A percentile compares a stretch with the other conserved stretches of the same genome.
These are phyloP conservation scores for Gossypium anomalum DNA, from an alignment of 345 rosid genomes.

Conservation along the genomic window DNA sequence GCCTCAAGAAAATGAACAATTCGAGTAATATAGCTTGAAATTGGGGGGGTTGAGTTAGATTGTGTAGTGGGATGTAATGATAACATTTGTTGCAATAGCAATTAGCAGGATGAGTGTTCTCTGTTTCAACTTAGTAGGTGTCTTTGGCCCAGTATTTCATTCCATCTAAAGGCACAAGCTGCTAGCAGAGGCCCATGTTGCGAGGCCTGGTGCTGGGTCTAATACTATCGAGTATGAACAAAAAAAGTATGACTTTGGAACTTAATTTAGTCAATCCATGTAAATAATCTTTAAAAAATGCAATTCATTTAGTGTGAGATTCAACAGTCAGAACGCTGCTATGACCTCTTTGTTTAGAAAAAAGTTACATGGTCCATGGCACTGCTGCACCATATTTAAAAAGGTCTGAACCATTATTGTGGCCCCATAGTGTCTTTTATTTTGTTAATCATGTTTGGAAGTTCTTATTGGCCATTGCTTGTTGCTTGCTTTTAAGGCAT, in stretches of 20 bases:
- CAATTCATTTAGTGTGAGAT: neutral
- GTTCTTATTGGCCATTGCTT: neutral
- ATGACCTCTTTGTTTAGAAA: neutral
- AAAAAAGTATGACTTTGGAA: neutral
- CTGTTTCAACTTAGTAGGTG: neutral
- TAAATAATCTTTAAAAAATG: no score
- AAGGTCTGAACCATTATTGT: neutral
- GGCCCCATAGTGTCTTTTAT: neutral
- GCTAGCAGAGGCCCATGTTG: neutral
- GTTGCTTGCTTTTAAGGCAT: neutral
- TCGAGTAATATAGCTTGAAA: neutral
- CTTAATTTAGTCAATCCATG: no score
- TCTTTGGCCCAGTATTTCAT: neutral
- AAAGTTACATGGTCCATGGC: neutral
- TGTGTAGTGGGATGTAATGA: neutral
- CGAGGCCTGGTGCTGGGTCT: neutral
- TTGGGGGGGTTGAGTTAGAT: neutral
- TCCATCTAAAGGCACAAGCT: neutral
- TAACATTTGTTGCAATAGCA: neutral
- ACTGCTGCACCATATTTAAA: neutral
- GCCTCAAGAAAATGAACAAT: neutral
- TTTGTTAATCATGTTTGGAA: conserved; percentile 11
- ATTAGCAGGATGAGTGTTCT: neutral
- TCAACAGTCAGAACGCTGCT: neutral
- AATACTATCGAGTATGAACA: neutral